Percentiles rank a stretch among this genome's conserved stretches.
These are phyloP conservation scores for Starmera dryadoides DNA, from an alignment of 805 yeast genomes.

Conservation along the genomic window DNA sequence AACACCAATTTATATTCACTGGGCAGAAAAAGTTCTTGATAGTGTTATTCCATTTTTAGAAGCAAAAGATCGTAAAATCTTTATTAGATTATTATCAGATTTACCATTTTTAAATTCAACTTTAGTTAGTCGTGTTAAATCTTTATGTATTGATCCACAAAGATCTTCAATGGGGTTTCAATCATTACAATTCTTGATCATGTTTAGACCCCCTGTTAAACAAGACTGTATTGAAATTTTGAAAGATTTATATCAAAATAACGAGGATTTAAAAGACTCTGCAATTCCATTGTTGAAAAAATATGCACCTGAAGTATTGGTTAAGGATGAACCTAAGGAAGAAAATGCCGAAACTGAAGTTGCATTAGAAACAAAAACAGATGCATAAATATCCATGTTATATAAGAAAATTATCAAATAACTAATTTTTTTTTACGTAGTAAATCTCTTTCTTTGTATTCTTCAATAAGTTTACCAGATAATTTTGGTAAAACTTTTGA, in stretches of 20 bases:
- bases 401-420: not conserved
- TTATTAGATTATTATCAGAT: conserved; percentile 80
- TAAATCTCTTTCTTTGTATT: conserved; percentile 11
- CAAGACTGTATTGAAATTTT: conserved; percentile 40
- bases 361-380: too few species aligned
- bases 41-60: conserved; percentile 81
- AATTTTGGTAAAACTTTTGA: conserved; percentile 14
- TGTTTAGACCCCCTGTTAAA: conserved; percentile 86
- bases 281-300: conserved; percentile 40
- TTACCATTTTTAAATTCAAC: conserved; percentile 65
- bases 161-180: conserved; percentile 76
- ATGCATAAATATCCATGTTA: too few species aligned
- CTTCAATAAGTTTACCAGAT: conserved; percentile 7
- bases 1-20: conserved; percentile 52
- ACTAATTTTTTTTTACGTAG: conserved; percentile 2
- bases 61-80: conserved; percentile 67
- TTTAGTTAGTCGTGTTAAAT: conserved; percentile 57
- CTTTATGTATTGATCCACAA: conserved; percentile 80
- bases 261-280: conserved; percentile 43
- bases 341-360: not conserved
- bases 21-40: conserved; percentile 70
- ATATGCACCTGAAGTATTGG: conserved; percentile 23
- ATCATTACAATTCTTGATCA: conserved; percentile 72
- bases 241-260: conserved; percentile 36
- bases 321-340: not conserved